Percentiles rank a stretch among this genome's conserved stretches.
phyloP scores from a whole-genome alignment of 495 filamentous ascomycete genomes.

The Gamarada debralockiae region DNA sequence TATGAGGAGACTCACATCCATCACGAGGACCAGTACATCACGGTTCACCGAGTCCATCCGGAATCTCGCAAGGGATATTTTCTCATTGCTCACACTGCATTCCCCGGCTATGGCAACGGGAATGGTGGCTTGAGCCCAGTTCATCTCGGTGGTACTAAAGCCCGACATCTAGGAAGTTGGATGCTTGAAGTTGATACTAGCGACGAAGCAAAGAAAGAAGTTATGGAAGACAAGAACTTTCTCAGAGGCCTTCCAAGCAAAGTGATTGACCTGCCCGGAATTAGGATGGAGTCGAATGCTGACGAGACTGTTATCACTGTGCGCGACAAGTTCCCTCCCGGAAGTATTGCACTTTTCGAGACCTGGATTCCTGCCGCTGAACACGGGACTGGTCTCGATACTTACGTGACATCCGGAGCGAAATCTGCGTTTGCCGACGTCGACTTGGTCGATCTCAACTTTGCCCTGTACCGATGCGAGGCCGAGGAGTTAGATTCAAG shows the following conservation, averaged over 20 bases:
- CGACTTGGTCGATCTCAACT: constrained; percentile 81
- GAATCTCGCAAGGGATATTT: constrained; percentile 89
- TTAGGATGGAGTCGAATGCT: constrained; percentile 60
- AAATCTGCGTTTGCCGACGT: constrained; percentile 72
- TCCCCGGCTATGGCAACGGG: constrained; percentile 78
- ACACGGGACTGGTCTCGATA: constrained; percentile 74
- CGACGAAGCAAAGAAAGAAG: constrained; percentile 58
- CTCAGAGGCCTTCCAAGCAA: constrained; percentile 79
- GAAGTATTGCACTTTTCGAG: constrained; percentile 91
- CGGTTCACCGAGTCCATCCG: constrained; percentile 92
- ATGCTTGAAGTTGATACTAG: constrained; percentile 74
- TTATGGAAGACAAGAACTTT: constrained; percentile 61
- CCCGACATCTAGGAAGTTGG: constrained; percentile 84
- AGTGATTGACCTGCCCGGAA: constrained; percentile 67
- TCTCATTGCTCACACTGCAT: constrained; percentile 91
- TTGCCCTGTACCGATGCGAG: constrained; percentile 87
- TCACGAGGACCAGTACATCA: constrained; percentile 93
- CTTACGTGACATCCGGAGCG: constrained; percentile 76
- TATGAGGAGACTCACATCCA: constrained; percentile 96
- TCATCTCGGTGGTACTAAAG: constrained; percentile 67
- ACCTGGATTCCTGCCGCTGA: constrained; percentile 88
- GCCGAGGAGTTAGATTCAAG: constrained; percentile 85
- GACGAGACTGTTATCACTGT: constrained; percentile 76
- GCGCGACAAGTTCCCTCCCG: constrained; percentile 80
- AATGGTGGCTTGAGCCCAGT: constrained; percentile 74